These are phyloP conservation scores for Linum usitatissimum DNA, from an alignment of 345 rosid genomes.

Conservation along the genomic window DNA sequence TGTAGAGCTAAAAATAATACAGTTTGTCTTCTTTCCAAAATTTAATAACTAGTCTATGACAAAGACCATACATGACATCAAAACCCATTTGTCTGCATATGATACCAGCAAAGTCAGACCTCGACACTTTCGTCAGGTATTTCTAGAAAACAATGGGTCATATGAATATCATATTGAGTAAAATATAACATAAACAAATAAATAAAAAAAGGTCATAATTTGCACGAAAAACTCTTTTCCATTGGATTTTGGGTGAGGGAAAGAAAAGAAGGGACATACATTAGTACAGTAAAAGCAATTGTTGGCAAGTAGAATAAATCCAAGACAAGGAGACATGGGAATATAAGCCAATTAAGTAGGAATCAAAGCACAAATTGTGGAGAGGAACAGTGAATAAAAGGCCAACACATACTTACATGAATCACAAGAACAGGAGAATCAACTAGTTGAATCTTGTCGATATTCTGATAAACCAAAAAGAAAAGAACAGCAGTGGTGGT, in stretches of 20 bases:
- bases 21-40: not conserved
- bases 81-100: not conserved
- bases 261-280: no score
- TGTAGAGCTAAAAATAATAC: no score
- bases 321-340: no score
- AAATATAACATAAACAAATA: no score
- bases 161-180: no score
- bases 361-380: not conserved
- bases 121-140: not conserved
- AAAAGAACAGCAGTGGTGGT: not conserved
- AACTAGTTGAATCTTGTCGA: constrained; percentile 7
- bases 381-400: no score
- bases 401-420: constrained; percentile 2
- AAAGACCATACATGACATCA: not conserved
- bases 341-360: not conserved
- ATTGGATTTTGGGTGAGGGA: no score
- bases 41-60: not conserved
- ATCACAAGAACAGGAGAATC: constrained; percentile 9
- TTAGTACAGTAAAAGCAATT: no score
- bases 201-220: no score
- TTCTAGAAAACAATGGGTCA: not conserved
- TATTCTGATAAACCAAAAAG: constrained; percentile 2
- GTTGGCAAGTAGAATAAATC: no score
- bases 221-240: no score
- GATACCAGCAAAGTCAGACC: no score